These are phyloP conservation scores for Onygena corvina DNA, from an alignment of 2,329 filamentous ascomycete species.

Conservation along the genomic window DNA sequence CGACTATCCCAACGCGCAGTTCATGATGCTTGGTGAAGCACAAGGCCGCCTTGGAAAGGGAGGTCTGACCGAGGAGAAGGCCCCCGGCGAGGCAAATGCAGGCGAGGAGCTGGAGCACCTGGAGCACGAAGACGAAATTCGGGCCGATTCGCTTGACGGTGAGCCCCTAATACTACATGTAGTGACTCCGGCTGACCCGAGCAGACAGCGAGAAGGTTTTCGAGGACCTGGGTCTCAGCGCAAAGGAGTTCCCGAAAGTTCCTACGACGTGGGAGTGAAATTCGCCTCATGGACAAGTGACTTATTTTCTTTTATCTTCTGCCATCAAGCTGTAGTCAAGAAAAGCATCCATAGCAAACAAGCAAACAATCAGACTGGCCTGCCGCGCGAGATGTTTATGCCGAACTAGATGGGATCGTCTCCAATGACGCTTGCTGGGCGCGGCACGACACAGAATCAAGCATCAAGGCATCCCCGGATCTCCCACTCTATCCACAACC, in stretches of 20 bases:
- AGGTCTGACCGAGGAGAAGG: slow-evolving; percentile 24
- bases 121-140: slow-evolving; percentile 59
- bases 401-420: too few relatives aligned
- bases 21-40: slow-evolving; percentile 60
- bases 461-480: not conserved
- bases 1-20: slow-evolving; percentile 61
- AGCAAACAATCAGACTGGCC: too few relatives aligned
- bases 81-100: slow-evolving; percentile 49
- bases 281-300: not conserved
- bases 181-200: not conserved
- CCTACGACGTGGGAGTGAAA: slow-evolving; percentile 47
- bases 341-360: too few relatives aligned
- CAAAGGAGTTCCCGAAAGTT: slow-evolving; percentile 53
- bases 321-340: too few relatives aligned
- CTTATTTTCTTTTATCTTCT: not conserved
- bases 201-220: slow-evolving; percentile 50
- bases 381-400: too few relatives aligned
- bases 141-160: slow-evolving; percentile 50
- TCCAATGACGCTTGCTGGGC: not conserved
- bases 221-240: slow-evolving; percentile 45
- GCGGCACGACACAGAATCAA: not conserved
- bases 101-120: slow-evolving; percentile 62
- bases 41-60: slow-evolving; percentile 27
- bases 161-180: too few relatives aligned
- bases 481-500: not conserved